Percentiles rank a stretch among this genome's conserved stretches.
These are phyloP conservation scores for Arabis alpina DNA, from an alignment of 345 rosid genomes.

Conservation along the genomic window DNA sequence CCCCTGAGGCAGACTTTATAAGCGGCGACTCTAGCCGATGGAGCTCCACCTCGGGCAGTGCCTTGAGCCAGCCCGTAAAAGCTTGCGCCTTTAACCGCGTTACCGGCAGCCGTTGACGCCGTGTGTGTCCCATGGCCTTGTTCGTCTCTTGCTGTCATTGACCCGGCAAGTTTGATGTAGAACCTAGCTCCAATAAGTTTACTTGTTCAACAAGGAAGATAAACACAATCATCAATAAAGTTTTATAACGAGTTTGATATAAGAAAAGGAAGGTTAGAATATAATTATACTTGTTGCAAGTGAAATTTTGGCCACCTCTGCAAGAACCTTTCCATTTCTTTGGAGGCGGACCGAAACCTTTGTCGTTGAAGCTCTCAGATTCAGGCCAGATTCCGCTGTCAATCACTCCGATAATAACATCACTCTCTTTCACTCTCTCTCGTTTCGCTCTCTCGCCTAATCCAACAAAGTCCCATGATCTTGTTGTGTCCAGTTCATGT, in stretches of 20 bases:
- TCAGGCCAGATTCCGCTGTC: conserved; percentile 62
- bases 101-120: conserved; percentile 38
- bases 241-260: background rate
- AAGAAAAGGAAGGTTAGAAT: background rate
- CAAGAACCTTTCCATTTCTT: conserved; percentile 58
- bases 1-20: conserved; percentile 21
- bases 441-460: conserved; percentile 25
- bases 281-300: conserved; percentile 54
- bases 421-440: conserved; percentile 29
- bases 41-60: conserved; percentile 42
- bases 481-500: conserved; percentile 40
- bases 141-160: conserved; percentile 32
- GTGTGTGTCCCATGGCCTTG: conserved; percentile 43
- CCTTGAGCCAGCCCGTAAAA: conserved; percentile 38
- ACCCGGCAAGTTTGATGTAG: conserved; percentile 3
- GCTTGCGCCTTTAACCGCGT: conserved; percentile 20
- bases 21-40: conserved; percentile 35
- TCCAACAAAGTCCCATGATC: conserved; percentile 51
- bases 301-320: conserved; percentile 50
- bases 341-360: conserved; percentile 59
- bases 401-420: conserved; percentile 49
- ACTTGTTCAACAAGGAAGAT: conserved; percentile 21
- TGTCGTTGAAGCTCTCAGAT: conserved; percentile 51
- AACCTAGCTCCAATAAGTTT: conserved; percentile 42
- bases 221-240: background rate